These are phyloP conservation scores for Calonectria ilicicola DNA, from an alignment of 2,329 filamentous ascomycete species.

Conservation along the genomic window DNA sequence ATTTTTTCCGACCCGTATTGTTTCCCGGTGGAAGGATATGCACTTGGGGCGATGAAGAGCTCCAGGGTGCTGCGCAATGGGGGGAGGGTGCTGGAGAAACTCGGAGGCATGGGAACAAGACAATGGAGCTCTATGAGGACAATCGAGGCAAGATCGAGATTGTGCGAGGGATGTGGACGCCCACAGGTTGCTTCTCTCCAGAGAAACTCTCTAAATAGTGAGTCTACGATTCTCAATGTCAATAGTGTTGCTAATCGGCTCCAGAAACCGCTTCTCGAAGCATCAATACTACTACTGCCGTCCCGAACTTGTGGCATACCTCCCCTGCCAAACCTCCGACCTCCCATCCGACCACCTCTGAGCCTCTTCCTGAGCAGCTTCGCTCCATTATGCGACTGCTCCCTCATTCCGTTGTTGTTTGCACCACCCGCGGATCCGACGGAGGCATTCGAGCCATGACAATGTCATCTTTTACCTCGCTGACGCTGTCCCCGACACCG, in stretches of 20 bases:
- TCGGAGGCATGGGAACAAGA: slow-evolving; percentile 8
- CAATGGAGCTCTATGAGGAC: slow-evolving; percentile 30
- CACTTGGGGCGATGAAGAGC: slow-evolving; percentile 38
- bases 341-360: slow-evolving; percentile 46
- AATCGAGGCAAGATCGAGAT: not conserved
- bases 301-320: slow-evolving; percentile 43
- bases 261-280: slow-evolving; percentile 28
- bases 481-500: slow-evolving; percentile 64
- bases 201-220: slow-evolving; percentile 25
- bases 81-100: slow-evolving; percentile 28
- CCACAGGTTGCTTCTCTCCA: not conserved
- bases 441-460: slow-evolving; percentile 63
- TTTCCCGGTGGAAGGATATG: slow-evolving; percentile 24
- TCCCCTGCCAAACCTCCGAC: slow-evolving; percentile 48
- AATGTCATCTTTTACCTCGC: slow-evolving; percentile 70
- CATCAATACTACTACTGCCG: slow-evolving; percentile 31
- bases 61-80: slow-evolving; percentile 39
- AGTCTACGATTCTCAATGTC: not conserved
- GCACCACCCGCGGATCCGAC: slow-evolving; percentile 56
- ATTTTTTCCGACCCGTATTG: not conserved
- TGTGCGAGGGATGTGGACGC: not conserved
- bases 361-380: slow-evolving; percentile 58
- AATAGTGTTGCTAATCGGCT: slow-evolving; percentile 21
- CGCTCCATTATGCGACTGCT: slow-evolving; percentile 66
- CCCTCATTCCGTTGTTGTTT: slow-evolving; percentile 67